phyloP scores from a whole-genome alignment of 371 early-diverging fungal species.

The Mortierella sp. region DNA sequence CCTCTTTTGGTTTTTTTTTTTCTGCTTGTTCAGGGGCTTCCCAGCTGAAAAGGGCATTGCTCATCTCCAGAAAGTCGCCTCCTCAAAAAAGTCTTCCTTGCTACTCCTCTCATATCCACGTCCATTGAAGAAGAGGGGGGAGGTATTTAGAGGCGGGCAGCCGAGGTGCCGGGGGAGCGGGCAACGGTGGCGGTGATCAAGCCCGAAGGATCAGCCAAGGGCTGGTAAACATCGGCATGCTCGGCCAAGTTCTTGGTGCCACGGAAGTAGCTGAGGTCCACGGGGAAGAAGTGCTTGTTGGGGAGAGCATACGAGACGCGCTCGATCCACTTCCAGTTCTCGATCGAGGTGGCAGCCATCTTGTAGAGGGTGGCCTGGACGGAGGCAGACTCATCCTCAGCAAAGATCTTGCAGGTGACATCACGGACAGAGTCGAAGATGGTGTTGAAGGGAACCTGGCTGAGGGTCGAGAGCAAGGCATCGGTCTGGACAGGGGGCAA shows the following conservation, averaged over 20 bases:
- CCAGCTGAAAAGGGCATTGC: too few relatives aligned
- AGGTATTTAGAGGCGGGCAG: slow-evolving; percentile 32
- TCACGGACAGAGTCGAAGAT: slow-evolving; percentile 68
- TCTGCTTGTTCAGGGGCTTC: too few relatives aligned
- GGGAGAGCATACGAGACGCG: slow-evolving; percentile 82
- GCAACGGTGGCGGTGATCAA: slow-evolving; percentile 78
- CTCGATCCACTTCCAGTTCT: slow-evolving; percentile 67
- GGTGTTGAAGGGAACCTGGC: slow-evolving; percentile 62
- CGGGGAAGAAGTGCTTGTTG: slow-evolving; percentile 86
- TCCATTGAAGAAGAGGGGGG: not conserved
- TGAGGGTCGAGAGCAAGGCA: slow-evolving; percentile 42
- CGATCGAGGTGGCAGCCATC: slow-evolving; percentile 75
- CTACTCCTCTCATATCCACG: not conserved
- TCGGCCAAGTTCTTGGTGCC: slow-evolving; percentile 77
- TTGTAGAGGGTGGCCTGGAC: slow-evolving; percentile 79
- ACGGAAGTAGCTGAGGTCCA: slow-evolving; percentile 76
- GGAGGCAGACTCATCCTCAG: slow-evolving; percentile 78
- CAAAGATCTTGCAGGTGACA: slow-evolving; percentile 75
- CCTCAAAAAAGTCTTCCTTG: not conserved
- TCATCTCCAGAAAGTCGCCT: too few relatives aligned
- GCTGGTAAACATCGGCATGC: slow-evolving; percentile 79
- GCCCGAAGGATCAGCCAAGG: slow-evolving; percentile 82
- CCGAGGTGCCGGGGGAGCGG: slow-evolving; percentile 54
- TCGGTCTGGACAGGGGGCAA: slow-evolving; percentile 44
- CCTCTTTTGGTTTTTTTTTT: too few relatives aligned